Conservation (phyloP, 202 grass and related monocot species). For the Hordeum pubiflorum region DNA sequence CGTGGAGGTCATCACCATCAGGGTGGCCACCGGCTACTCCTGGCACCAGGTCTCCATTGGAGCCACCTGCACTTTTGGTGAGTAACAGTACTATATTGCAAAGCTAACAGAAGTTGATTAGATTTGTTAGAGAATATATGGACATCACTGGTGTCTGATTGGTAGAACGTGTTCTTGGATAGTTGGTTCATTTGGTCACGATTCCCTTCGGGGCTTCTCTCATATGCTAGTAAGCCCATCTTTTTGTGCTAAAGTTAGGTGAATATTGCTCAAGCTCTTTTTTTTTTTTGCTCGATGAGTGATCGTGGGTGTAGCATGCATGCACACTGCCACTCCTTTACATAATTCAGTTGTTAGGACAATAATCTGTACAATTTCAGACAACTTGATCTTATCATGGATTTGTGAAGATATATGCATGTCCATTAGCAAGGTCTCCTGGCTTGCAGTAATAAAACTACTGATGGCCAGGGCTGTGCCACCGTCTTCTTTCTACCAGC, state of each 20-base stretch:
- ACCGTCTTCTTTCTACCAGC: background rate
- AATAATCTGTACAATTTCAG: no score
- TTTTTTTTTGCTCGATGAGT: background rate
- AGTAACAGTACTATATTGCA: background rate
- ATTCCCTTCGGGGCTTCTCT: background rate
- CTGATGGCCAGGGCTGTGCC: background rate
- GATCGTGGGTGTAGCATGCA: slow-evolving; percentile 12
- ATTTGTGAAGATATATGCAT: no score
- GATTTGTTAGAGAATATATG: background rate
- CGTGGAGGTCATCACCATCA: slow-evolving; percentile 55
- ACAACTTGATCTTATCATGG: no score
- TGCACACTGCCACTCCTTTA: background rate
- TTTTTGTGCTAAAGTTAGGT: background rate
- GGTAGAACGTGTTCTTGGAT: background rate
- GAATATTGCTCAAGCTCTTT: background rate
- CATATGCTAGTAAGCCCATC: background rate
- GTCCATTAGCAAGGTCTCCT: background rate
- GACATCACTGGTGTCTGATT: background rate
- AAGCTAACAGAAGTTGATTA: background rate
- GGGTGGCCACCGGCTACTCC: slow-evolving; percentile 56
- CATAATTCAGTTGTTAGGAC: background rate
- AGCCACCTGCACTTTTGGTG: slow-evolving; percentile 76
- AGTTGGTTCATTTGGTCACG: background rate
- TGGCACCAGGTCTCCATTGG: slow-evolving; percentile 73
- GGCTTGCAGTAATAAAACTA: background rate